phyloP scores from a whole-genome alignment of 192 early-diverging fungal genomes.

The Phycomyces nitens region DNA sequence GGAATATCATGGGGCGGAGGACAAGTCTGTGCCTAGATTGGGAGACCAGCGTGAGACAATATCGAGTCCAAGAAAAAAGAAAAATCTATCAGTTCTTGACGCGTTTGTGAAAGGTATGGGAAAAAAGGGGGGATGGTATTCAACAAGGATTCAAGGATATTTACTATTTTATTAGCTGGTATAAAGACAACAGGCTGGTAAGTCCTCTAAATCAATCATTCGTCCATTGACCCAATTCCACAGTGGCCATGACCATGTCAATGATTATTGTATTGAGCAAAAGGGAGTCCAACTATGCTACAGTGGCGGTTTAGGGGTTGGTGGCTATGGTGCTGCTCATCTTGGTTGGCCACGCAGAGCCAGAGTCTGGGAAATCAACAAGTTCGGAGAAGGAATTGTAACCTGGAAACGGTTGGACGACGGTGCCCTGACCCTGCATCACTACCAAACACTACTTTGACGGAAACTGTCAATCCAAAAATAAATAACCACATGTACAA shows the following conservation, averaged over 20 bases:
- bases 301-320: constrained; percentile 40
- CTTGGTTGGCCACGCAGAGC: constrained; percentile 34
- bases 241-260: constrained; percentile 31
- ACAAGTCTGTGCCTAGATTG: neutral
- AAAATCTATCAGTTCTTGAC: constrained; percentile 5
- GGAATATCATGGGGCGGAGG: constrained; percentile 3
- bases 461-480: neutral
- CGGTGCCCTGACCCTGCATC: constrained; percentile 28
- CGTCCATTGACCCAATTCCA: neutral
- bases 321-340: constrained; percentile 37
- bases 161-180: constrained; percentile 13
- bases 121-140: neutral
- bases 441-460: constrained; percentile 38
- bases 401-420: constrained; percentile 46
- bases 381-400: constrained; percentile 31
- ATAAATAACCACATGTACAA: neutral
- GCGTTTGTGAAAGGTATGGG: constrained; percentile 17
- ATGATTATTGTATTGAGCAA: constrained; percentile 38
- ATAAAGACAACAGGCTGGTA: constrained; percentile 21
- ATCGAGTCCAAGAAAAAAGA: constrained; percentile 15
- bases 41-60: constrained; percentile 21
- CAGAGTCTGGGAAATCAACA: constrained; percentile 36
- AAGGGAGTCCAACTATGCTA: constrained; percentile 43
- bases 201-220: neutral
- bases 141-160: too few species aligned